phyloP scores from a whole-genome alignment of 352 stramenopile genomes.

The Pythium aphanidermatum region DNA sequence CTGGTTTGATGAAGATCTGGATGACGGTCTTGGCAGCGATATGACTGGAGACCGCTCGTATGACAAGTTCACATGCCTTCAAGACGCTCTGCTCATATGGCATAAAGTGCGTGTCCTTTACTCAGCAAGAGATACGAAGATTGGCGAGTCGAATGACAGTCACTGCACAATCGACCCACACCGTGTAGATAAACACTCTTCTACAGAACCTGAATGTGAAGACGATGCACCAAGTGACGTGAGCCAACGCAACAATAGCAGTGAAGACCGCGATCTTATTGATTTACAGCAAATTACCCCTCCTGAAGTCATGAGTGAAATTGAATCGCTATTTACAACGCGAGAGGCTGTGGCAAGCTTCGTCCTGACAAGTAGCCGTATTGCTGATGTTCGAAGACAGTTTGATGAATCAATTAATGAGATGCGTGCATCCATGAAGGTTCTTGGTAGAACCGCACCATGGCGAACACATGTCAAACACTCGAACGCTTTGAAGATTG shows the following conservation, averaged over 20 bases:
- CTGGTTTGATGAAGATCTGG: conserved; percentile 54
- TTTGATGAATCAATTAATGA: conserved; percentile 39
- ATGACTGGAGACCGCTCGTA: conserved; percentile 45
- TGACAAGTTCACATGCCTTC: conserved; percentile 78
- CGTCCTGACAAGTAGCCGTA: conserved; percentile 21
- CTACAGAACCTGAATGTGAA: not conserved
- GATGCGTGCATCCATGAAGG: conserved; percentile 50
- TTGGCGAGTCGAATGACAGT: too few species aligned
- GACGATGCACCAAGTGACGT: not conserved
- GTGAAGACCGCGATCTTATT: not conserved
- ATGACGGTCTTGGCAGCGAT: conserved; percentile 19
- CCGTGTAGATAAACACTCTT: not conserved
- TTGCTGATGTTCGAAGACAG: conserved; percentile 26
- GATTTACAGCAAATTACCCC: conserved; percentile 44
- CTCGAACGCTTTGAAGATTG: conserved; percentile 52
- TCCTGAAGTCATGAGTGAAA: conserved; percentile 30
- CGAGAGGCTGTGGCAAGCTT: conserved; percentile 23
- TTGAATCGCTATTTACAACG: conserved; percentile 30
- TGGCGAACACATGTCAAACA: conserved; percentile 63
- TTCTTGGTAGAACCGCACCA: conserved; percentile 44
- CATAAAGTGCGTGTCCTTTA: conserved; percentile 57
- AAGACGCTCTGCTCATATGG: conserved; percentile 71
- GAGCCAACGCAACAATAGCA: not conserved
- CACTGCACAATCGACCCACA: not conserved
- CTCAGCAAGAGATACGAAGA: conserved; percentile 37